A percentile compares a stretch with the other conserved stretches of the same genome.
phyloP scores from a whole-genome alignment of 2,329 filamentous ascomycete genomes.

The Sporothrix curviconia region DNA sequence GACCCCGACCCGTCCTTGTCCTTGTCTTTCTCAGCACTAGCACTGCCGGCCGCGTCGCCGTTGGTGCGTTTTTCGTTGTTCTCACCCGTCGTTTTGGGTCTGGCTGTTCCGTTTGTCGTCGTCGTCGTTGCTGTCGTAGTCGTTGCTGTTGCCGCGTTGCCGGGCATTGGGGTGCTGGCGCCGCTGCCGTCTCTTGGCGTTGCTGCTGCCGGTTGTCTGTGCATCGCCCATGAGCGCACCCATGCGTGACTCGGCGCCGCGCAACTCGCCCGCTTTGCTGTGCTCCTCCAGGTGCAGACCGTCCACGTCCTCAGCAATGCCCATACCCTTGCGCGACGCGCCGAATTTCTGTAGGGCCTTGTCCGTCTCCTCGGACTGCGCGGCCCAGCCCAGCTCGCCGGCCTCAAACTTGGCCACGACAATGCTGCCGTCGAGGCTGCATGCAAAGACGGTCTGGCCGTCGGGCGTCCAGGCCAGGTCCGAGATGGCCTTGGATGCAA shows the following conservation, averaged over 20 bases:
- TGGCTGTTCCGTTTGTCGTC: constrained; percentile 24
- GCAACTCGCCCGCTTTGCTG: constrained; percentile 85
- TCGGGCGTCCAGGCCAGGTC: constrained; percentile 93
- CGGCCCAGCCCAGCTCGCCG: constrained; percentile 85
- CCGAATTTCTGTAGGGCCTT: constrained; percentile 91
- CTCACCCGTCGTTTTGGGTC: too few species aligned
- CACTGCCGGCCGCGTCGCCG: constrained; percentile 20
- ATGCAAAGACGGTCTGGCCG: constrained; percentile 77
- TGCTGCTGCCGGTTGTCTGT: constrained; percentile 30
- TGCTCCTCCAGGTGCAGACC: constrained; percentile 80
- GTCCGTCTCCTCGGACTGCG: constrained; percentile 80
- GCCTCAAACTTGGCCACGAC: constrained; percentile 74
- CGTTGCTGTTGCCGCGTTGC: constrained; percentile 27
- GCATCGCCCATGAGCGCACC: constrained; percentile 94
- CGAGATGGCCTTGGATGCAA: constrained; percentile 85
- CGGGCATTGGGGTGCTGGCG: too few species aligned
- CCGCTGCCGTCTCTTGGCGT: constrained; percentile 33
- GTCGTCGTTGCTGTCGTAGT: constrained; percentile 28
- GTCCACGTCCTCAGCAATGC: constrained; percentile 88
- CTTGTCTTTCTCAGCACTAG: constrained; percentile 3
- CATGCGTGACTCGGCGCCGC: constrained; percentile 90
- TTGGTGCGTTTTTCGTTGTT: constrained; percentile 13
- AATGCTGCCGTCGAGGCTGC: constrained; percentile 84
- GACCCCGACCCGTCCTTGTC: too few species aligned
- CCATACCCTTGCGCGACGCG: constrained; percentile 76